A percentile compares a stretch with the other conserved stretches of the same genome.
Evolutionary conservation across 352 stramenopile genomes (phyloP).

Genomic region (Phytophthora foliorum): DNA sequence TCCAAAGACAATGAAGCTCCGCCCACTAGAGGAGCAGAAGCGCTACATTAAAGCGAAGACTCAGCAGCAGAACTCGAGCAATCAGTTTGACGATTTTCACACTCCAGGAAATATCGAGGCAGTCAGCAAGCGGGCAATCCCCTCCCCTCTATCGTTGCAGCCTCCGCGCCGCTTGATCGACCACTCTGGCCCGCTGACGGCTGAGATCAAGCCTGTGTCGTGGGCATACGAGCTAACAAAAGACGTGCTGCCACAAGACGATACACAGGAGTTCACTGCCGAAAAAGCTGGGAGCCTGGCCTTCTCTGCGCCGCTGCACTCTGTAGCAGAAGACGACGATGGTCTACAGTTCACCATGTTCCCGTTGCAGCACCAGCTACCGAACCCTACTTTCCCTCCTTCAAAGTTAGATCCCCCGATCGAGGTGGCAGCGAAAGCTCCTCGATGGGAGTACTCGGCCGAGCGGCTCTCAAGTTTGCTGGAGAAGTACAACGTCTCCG

Average conservation of each 20-base stretch:
- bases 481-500: slow-evolving; percentile 77
- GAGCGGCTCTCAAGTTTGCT: slow-evolving; percentile 66
- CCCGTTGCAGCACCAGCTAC: slow-evolving; percentile 38
- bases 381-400: slow-evolving; percentile 24
- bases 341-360: slow-evolving; percentile 28
- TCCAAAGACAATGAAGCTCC: slow-evolving; percentile 31
- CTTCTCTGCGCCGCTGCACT: slow-evolving; percentile 20
- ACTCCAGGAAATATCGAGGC: background rate
- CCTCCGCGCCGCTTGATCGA: background rate
- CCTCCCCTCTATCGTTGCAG: slow-evolving; percentile 12
- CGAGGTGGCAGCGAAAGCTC: slow-evolving; percentile 9
- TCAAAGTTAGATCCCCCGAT: slow-evolving; percentile 5
- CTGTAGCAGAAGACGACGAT: slow-evolving; percentile 33
- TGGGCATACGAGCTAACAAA: slow-evolving; percentile 63
- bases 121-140: background rate
- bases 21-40: slow-evolving; percentile 30
- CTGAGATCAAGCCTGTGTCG: slow-evolving; percentile 69
- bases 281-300: slow-evolving; percentile 9
- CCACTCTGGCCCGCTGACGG: slow-evolving; percentile 47
- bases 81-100: slow-evolving; percentile 41
- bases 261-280: background rate
- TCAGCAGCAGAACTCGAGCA: slow-evolving; percentile 19
- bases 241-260: slow-evolving; percentile 42
- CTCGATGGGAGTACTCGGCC: slow-evolving; percentile 62
- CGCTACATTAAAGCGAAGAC: slow-evolving; percentile 19